phyloP scores from a whole-genome alignment of 2,329 filamentous ascomycete species.

The Penicillium hordei region DNA sequence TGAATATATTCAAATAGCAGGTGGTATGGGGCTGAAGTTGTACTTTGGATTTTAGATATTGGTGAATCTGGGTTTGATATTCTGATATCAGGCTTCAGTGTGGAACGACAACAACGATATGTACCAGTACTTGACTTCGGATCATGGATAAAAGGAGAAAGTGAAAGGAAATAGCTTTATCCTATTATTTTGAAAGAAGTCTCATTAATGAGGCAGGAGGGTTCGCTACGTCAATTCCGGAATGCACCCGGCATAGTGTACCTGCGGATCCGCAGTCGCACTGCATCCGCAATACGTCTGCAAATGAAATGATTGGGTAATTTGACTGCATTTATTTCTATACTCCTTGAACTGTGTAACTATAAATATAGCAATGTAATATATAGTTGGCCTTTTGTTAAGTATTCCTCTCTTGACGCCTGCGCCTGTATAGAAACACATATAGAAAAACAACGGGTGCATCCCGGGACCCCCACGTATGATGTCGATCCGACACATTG shows the following conservation, averaged over 20 bases:
- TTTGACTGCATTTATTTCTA: not conserved
- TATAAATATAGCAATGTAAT: not conserved
- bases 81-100: not conserved
- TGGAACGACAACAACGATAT: not conserved
- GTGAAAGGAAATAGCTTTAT: not conserved
- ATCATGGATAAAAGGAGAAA: not conserved
- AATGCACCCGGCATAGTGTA: constrained; percentile 13
- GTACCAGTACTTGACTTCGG: not conserved
- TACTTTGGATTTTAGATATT: not conserved
- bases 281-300: not conserved
- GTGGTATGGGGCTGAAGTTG: not conserved
- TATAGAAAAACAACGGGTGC: constrained; percentile 8
- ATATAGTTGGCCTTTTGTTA: not conserved
- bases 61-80: not conserved
- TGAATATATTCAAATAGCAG: no score
- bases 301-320: not conserved
- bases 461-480: constrained; percentile 10
- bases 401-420: not conserved
- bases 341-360: not conserved
- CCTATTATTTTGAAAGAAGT: constrained; percentile 1
- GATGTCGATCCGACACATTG: not conserved
- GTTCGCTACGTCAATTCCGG: constrained; percentile 19
- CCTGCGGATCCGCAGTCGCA: not conserved
- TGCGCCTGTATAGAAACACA: not conserved
- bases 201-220: constrained; percentile 8